phyloP scores from a whole-genome alignment of 2,329 filamentous ascomycete species.

The Pleurostoma richardsiae region DNA sequence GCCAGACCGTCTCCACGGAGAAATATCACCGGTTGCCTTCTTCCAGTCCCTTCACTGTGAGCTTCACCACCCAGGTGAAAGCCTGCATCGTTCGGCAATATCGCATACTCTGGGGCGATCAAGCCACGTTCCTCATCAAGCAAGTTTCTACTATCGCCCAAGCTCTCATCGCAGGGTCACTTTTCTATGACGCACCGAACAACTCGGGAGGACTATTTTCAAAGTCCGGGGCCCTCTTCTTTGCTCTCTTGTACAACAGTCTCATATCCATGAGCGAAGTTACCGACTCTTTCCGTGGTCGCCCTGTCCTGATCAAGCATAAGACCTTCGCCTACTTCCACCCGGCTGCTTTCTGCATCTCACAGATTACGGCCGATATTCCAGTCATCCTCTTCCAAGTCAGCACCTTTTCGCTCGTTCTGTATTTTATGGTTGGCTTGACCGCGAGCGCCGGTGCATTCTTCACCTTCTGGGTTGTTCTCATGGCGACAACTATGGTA shows the following conservation, averaged over 20 bases:
- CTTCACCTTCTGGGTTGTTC: constrained; percentile 8
- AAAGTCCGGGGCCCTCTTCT: constrained; percentile 60
- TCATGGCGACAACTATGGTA: not conserved
- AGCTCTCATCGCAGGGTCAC: constrained; percentile 58
- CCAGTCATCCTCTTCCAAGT: constrained; percentile 55
- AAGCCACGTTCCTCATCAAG: constrained; percentile 58
- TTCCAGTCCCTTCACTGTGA: constrained; percentile 50
- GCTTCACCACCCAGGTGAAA: constrained; percentile 49
- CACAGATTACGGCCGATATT: constrained; percentile 49
- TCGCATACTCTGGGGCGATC: constrained; percentile 61
- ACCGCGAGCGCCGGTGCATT: constrained; percentile 45
- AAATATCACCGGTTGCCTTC: constrained; percentile 49
- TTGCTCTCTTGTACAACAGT: constrained; percentile 57
- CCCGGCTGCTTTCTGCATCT: constrained; percentile 54
- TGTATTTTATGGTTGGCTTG: constrained; percentile 62
- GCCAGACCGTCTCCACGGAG: constrained; percentile 43
- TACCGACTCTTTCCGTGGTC: constrained; percentile 54
- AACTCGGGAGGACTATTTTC: constrained; percentile 57
- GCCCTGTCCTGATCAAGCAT: constrained; percentile 55
- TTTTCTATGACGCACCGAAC: constrained; percentile 60
- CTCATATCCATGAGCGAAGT: constrained; percentile 64
- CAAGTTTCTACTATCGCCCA: constrained; percentile 52
- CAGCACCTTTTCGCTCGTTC: constrained; percentile 47
- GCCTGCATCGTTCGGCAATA: constrained; percentile 56
- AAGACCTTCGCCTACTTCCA: constrained; percentile 53